Base-by-base conservation (phyloP, 768 basidiomycete genomes). In the Sarcodon aspratus region DNA sequence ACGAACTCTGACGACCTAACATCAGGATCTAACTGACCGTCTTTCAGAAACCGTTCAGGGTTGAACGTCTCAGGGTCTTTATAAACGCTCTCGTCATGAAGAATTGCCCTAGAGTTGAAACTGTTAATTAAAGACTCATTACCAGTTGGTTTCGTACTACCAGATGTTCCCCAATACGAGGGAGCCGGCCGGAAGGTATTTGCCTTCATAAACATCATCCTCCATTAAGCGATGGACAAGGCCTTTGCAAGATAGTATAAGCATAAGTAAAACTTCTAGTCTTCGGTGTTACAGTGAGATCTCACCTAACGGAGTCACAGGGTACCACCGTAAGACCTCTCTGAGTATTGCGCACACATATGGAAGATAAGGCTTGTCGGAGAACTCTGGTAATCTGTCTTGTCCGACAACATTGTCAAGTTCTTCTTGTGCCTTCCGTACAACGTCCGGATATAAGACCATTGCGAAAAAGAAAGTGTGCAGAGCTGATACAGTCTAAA, bases 141-240 rank as follows among this genome's bases (percentile, higher is more conserved):
- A 13, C 2, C 9, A 42, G 8, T 13, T 15, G 9, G 11, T 7
- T 9, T 7, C 54, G 10, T 32, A 38, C 17, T 17, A 57, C 63
- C 63, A 61, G 33, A 56, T 46, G 44, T 64, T 63, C 12, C 48
- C 52, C 9, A 61, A 48, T 45, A 77, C 76, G 54, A 81, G 59
- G 3, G 81, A 72, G 10, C 82, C 82, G 56, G 79, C 75, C 33
- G 81, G 80, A 46, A 85, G 74, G 48, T 70, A 66, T 66, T 71
- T 69, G 9, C 72, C 76, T 42, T 72, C 61, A 57, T 83, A 85
- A 35, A 78, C 61, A 55, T 85, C 80, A 53, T 84, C 78, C 58
- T 82, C 74, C 67, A 72, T 79, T 55, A 80, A 54, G 43, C 79
- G 69, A 51, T 84, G 82, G 0, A 82, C 81, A 36, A 84, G 69